Evolutionary conservation across 306 rosid species (phyloP).

Genomic region (apple (Malus domestica)): DNA sequence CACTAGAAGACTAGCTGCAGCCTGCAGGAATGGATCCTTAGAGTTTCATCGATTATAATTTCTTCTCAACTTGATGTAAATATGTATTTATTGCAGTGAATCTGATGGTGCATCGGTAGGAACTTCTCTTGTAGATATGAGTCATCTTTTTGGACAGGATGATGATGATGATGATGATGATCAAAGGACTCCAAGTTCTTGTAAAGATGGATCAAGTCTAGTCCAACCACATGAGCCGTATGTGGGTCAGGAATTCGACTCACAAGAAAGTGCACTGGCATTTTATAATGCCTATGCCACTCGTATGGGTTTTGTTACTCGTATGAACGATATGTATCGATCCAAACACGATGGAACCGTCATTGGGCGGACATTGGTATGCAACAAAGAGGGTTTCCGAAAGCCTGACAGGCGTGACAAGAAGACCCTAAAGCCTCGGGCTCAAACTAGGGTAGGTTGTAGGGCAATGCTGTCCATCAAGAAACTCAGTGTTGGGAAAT

Average conservation of each 20-base stretch:
- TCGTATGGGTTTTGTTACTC: slow-evolving; percentile 26
- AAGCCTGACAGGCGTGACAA: slow-evolving; percentile 23
- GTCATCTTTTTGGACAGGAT: slow-evolving; percentile 3
- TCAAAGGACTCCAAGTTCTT: not conserved
- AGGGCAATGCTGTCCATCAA: slow-evolving; percentile 26
- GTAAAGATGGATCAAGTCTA: not conserved
- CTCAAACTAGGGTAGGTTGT: slow-evolving; percentile 32
- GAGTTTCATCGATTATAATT: not conserved
- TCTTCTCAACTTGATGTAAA: slow-evolving; percentile 8
- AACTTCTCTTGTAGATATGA: slow-evolving; percentile 3
- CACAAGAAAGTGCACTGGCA: slow-evolving; percentile 24
- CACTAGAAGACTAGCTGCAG: not conserved
- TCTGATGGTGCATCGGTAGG: not conserved
- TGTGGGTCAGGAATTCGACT: slow-evolving; percentile 30
- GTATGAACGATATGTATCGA: slow-evolving; percentile 24
- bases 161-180: not conserved
- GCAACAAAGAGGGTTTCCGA: slow-evolving; percentile 41
- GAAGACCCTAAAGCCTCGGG: slow-evolving; percentile 19
- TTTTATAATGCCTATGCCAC: slow-evolving; percentile 26
- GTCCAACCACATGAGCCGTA: slow-evolving; percentile 24
- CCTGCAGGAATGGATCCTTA: not conserved
- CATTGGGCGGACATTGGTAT: slow-evolving; percentile 25
- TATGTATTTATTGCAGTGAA: not conserved
- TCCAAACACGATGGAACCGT: slow-evolving; percentile 26
- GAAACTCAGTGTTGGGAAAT: slow-evolving; percentile 20